Conservation (phyloP, 129 eudicot genomes). For the Apium graveolens region DNA sequence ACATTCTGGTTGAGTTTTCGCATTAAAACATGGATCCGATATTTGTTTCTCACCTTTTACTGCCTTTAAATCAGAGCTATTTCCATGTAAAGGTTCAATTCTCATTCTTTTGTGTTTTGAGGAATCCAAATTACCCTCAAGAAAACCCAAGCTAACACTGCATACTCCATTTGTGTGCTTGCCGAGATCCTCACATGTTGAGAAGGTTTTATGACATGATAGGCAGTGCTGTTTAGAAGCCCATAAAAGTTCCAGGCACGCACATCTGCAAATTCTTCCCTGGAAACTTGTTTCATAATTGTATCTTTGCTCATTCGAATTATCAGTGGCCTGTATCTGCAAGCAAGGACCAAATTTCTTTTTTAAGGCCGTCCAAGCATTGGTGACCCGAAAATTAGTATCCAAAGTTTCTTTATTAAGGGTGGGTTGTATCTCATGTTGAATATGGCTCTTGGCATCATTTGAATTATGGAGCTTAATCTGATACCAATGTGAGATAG, state of each 20-base stretch:
- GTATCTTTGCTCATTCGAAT: constrained; percentile 21
- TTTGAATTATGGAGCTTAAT: constrained; percentile 22
- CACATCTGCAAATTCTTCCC: constrained; percentile 45
- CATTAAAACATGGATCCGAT: constrained; percentile 5
- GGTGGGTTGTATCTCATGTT: constrained; percentile 5
- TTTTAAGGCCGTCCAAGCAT: constrained; percentile 50
- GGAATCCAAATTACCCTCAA: constrained; percentile 21
- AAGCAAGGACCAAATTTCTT: constrained; percentile 41
- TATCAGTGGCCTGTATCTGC: constrained; percentile 16
- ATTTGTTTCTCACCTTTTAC: constrained; percentile 17
- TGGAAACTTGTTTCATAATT: constrained; percentile 20
- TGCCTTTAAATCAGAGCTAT: constrained; percentile 11
- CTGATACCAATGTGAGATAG: constrained; percentile 47
- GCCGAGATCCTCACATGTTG: constrained; percentile 35
- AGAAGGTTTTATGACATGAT: constrained; percentile 62
- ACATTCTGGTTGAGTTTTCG: constrained; percentile 20
- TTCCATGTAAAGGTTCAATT: constrained; percentile 12
- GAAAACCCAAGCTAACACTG: constrained; percentile 8
- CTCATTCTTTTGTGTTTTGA: constrained; percentile 13
- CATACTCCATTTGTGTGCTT: constrained; percentile 42
- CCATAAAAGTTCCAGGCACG: constrained; percentile 72
- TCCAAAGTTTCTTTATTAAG: constrained; percentile 17
- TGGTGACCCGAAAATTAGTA: constrained; percentile 37
- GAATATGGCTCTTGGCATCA: constrained; percentile 21
- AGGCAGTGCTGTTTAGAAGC: constrained; percentile 59